Percentiles rank a stretch among this genome's conserved stretches.
These are phyloP conservation scores for Ceratobasidium papillatum DNA, from an alignment of 1,284 basidiomycete species.

Conservation along the genomic window DNA sequence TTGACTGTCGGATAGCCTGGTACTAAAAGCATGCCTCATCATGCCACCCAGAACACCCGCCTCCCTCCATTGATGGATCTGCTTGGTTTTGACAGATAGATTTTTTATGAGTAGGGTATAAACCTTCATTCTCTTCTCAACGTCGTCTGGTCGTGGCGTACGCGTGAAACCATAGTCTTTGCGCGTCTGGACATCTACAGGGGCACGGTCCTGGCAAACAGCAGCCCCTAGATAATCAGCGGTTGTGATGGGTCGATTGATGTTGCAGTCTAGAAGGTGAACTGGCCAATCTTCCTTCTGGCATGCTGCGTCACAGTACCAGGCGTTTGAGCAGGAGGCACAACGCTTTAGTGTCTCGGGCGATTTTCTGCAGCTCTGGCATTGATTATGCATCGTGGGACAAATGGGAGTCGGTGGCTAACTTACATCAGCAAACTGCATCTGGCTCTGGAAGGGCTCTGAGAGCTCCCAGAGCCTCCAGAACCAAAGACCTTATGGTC, in stretches of 20 bases:
- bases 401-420: no score
- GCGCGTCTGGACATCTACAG: constrained; percentile 51
- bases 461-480: no score
- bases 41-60: constrained; percentile 51
- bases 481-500: no score
- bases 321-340: constrained; percentile 1
- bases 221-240: constrained; percentile 8
- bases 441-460: no score
- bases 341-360: constrained; percentile 8
- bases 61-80: constrained; percentile 52
- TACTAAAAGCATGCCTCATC: constrained; percentile 51
- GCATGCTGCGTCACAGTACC: constrained; percentile 16
- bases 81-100: constrained; percentile 47
- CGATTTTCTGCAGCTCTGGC: background rate
- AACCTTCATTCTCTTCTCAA: constrained; percentile 50
- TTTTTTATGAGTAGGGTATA: constrained; percentile 50
- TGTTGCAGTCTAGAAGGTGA: constrained; percentile 17
- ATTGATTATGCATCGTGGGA: background rate
- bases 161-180: constrained; percentile 54
- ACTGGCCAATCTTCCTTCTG: constrained; percentile 12
- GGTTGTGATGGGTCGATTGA: constrained; percentile 4
- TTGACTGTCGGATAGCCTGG: constrained; percentile 45
- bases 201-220: constrained; percentile 47
- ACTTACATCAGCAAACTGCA: no score
- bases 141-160: constrained; percentile 39